Evolutionary conservation across 2,329 filamentous ascomycete species (phyloP).

Genomic region (Gaeumannomyces tritici): DNA sequence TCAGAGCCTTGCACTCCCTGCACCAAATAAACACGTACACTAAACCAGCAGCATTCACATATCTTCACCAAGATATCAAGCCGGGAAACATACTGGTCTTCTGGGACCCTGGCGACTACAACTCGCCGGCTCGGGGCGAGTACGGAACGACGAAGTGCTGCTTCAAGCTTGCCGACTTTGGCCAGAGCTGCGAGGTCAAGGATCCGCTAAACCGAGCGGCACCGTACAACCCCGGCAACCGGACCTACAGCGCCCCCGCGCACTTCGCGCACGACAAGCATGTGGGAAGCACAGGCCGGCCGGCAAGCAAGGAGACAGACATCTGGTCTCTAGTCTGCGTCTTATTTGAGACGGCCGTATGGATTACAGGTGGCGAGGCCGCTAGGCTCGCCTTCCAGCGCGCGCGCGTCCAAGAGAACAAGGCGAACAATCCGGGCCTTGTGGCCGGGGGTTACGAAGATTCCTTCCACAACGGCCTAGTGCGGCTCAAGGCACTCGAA

Average conservation of each 20-base stretch:
- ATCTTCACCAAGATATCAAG: slow-evolving; percentile 1
- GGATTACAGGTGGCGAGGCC: not conserved
- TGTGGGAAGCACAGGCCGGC: not conserved
- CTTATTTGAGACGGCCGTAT: not conserved
- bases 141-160: not conserved
- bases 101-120: not conserved
- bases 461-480: too few relatives aligned
- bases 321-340: slow-evolving; percentile 2
- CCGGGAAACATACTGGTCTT: slow-evolving; percentile 3
- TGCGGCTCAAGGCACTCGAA: too few relatives aligned
- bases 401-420: too few relatives aligned
- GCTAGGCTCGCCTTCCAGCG: too few relatives aligned
- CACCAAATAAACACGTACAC: not conserved
- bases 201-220: not conserved
- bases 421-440: too few relatives aligned
- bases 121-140: too few relatives aligned
- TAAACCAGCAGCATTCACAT: not conserved
- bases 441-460: too few relatives aligned
- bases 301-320: not conserved
- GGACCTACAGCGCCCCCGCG: not conserved
- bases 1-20: not conserved
- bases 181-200: not conserved
- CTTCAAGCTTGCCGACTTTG: slow-evolving; percentile 3
- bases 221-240: not conserved
- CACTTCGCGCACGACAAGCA: not conserved